These are phyloP conservation scores for Asterophora parasitica DNA, from an alignment of 768 basidiomycete genomes.

Conservation along the genomic window DNA sequence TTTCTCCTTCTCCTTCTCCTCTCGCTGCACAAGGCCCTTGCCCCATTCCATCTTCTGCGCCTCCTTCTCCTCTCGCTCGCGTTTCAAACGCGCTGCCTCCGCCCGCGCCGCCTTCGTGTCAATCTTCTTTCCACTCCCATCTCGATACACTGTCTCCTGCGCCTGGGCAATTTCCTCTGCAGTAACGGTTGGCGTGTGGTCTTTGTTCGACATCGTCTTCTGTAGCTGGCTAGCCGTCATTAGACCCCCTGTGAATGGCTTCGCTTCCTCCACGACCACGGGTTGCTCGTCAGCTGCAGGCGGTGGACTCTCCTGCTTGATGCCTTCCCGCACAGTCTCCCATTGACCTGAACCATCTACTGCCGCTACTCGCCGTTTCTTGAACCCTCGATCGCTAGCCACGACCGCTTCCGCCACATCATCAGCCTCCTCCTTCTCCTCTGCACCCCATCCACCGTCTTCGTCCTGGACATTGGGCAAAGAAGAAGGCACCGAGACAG, in stretches of 20 bases:
- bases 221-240: slow-evolving; percentile 72
- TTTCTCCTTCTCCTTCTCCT: slow-evolving; percentile 66
- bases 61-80: slow-evolving; percentile 81
- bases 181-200: slow-evolving; percentile 31
- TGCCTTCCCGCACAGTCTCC: slow-evolving; percentile 60
- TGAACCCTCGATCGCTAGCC: slow-evolving; percentile 73
- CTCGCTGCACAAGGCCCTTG: slow-evolving; percentile 87
- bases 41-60: slow-evolving; percentile 97
- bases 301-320: slow-evolving; percentile 45
- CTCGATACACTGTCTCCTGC: slow-evolving; percentile 93
- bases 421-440: slow-evolving; percentile 45
- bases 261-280: slow-evolving; percentile 44
- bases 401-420: slow-evolving; percentile 63
- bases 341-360: slow-evolving; percentile 55
- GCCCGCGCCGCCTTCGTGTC: slow-evolving; percentile 83
- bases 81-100: slow-evolving; percentile 76
- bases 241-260: slow-evolving; percentile 67
- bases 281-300: slow-evolving; percentile 68
- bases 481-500: slow-evolving; percentile 19
- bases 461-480: slow-evolving; percentile 54
- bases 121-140: slow-evolving; percentile 81
- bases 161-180: slow-evolving; percentile 57
- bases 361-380: slow-evolving; percentile 52
- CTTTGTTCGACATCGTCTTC: slow-evolving; percentile 48
- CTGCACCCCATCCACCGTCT: slow-evolving; percentile 65